Evolutionary conservation across 2,329 filamentous ascomycete genomes (phyloP).

Genomic region (Colletotrichum filicis): DNA sequence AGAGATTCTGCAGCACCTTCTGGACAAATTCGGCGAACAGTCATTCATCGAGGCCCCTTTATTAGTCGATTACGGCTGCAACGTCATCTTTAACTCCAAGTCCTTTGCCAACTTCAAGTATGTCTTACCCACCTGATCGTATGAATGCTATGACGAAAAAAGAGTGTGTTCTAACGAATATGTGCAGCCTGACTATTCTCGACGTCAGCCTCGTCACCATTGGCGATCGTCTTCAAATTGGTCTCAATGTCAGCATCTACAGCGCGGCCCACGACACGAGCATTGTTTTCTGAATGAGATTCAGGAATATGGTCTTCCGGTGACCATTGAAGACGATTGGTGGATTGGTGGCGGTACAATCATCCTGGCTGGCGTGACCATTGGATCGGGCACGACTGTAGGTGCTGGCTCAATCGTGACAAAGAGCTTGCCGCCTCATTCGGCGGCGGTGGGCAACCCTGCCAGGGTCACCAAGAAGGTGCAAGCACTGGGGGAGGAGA

Average conservation of each 20-base stretch:
- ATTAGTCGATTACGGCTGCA: constrained; percentile 70
- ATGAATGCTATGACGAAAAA: rapidly evolving
- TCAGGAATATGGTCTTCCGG: constrained; percentile 59
- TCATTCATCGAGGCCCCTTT: constrained; percentile 68
- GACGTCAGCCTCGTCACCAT: constrained; percentile 64
- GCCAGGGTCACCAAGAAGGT: constrained; percentile 45
- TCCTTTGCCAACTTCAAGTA: constrained; percentile 67
- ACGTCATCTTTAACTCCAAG: constrained; percentile 65
- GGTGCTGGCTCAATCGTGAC: constrained; percentile 53
- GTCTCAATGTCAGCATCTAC: constrained; percentile 62
- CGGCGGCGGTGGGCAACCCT: constrained; percentile 50
- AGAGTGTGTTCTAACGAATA: not conserved
- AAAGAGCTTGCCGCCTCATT: constrained; percentile 47
- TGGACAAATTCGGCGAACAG: constrained; percentile 58
- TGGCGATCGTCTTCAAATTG: constrained; percentile 62
- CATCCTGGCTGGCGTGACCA: constrained; percentile 53
- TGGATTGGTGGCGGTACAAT: constrained; percentile 60
- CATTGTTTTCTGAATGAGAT: constrained; percentile 56
- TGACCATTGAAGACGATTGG: constrained; percentile 58
- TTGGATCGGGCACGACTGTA: constrained; percentile 53
- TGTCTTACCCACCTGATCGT: not conserved
- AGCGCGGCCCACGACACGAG: constrained; percentile 63
- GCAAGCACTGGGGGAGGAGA: constrained; percentile 27
- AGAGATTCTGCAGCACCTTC: constrained; percentile 55
- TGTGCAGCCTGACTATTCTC: constrained; percentile 53